A percentile compares a stretch with the other conserved stretches of the same genome.
Evolutionary conservation across 2,329 filamentous ascomycete genomes (phyloP).

Genomic region (Talaromyces marneffei): DNA sequence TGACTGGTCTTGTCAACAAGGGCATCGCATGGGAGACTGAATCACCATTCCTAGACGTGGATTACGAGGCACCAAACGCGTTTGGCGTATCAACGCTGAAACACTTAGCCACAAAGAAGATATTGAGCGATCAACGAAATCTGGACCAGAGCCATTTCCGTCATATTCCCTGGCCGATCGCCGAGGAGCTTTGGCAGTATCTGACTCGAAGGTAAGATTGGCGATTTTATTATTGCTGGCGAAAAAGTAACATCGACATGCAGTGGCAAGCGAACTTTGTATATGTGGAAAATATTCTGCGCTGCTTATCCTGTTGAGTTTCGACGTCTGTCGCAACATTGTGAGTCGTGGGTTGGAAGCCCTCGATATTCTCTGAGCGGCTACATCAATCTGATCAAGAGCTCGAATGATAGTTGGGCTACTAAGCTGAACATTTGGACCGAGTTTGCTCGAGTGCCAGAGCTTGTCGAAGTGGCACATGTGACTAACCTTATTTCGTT

Average conservation of each 20-base stretch:
- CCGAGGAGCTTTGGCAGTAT: conserved; percentile 35
- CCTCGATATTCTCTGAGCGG: conserved; percentile 28
- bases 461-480: conserved; percentile 34
- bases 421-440: conserved; percentile 31
- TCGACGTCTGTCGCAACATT: conserved; percentile 22
- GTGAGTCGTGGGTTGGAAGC: conserved; percentile 26
- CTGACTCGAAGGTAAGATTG: conserved; percentile 30
- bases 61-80: conserved; percentile 22
- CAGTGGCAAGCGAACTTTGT: conserved; percentile 34
- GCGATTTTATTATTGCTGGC: background rate
- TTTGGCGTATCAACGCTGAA: conserved; percentile 31
- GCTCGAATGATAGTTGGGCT: conserved; percentile 29
- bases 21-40: conserved; percentile 36
- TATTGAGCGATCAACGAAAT: conserved; percentile 33
- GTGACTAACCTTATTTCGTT: conserved; percentile 38
- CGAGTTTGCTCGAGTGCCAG: conserved; percentile 26
- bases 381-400: conserved; percentile 34
- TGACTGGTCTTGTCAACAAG: conserved; percentile 16
- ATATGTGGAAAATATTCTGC: conserved; percentile 42
- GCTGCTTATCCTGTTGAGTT: conserved; percentile 35
- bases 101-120: conserved; percentile 28
- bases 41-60: conserved; percentile 29
- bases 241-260: conserved; percentile 4
- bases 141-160: conserved; percentile 32
- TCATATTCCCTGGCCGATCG: conserved; percentile 36